A percentile compares a stretch with the other conserved stretches of the same genome.
Conservation (phyloP, 768 basidiomycete genomes). For the Kwoniella bestiolae region DNA sequence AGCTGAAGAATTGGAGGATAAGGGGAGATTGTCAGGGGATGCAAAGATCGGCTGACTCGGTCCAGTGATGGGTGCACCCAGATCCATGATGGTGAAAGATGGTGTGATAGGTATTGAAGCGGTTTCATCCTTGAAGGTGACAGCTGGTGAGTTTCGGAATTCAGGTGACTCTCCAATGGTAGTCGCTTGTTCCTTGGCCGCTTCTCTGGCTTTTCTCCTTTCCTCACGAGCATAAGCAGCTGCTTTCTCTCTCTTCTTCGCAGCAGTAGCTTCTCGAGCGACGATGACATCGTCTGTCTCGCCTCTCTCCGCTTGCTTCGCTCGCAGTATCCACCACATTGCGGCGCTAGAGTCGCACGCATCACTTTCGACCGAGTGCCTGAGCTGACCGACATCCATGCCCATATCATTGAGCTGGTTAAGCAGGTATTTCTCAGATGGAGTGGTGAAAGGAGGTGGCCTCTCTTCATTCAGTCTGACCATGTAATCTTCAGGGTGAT, state of each 20-base stretch:
- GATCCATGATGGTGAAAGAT: conserved; percentile 27
- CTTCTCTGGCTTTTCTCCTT: conserved; percentile 30
- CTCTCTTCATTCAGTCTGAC: conserved; percentile 46
- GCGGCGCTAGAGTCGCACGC: conserved; percentile 92
- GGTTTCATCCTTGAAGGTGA: conserved; percentile 29
- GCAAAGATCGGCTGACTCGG: conserved; percentile 2
- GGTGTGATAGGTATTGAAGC: conserved; percentile 21
- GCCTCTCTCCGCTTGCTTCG: conserved; percentile 71
- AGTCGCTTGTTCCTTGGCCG: conserved; percentile 6
- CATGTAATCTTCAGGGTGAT: conserved; percentile 60
- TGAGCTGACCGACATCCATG: conserved; percentile 90
- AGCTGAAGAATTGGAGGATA: neutral
- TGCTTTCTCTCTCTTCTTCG: conserved; percentile 34
- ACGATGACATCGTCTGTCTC: conserved; percentile 60
- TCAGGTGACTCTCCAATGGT: conserved; percentile 1
- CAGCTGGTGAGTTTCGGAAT: conserved; percentile 6
- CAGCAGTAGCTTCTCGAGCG: conserved; percentile 36
- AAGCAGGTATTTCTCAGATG: conserved; percentile 77
- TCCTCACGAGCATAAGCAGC: conserved; percentile 40
- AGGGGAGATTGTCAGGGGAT: conserved; percentile 3
- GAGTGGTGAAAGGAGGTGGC: conserved; percentile 84
- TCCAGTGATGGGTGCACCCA: conserved; percentile 25
- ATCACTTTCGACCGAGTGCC: conserved; percentile 87
- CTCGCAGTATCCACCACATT: conserved; percentile 87
- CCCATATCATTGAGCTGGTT: conserved; percentile 75